Conservation (phyloP, 495 filamentous ascomycete species). For the Penicillium robsamsonii region DNA sequence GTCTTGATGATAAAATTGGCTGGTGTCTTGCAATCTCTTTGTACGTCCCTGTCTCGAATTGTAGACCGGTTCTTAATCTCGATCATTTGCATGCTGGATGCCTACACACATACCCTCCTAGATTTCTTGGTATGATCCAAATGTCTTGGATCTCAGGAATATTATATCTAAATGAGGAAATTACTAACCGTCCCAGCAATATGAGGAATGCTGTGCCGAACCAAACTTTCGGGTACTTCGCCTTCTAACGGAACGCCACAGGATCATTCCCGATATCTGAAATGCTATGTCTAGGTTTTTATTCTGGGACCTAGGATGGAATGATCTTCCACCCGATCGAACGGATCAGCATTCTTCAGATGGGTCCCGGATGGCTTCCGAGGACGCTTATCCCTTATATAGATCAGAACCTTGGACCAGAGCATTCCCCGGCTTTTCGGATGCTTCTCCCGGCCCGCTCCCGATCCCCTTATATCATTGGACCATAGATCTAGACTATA, state of each 20-base stretch:
- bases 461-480: neutral
- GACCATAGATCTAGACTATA: neutral
- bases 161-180: neutral
- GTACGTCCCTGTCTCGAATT: neutral
- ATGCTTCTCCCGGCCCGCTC: slow-evolving; percentile 3
- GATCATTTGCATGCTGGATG: neutral
- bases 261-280: neutral
- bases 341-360: slow-evolving; percentile 21
- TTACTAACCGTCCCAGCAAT: neutral
- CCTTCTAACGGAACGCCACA: neutral
- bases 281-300: neutral
- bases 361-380: slow-evolving; percentile 12
- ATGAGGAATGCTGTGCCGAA: neutral
- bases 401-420: neutral
- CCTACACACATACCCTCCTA: slow-evolving; percentile 1
- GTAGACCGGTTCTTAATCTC: neutral
- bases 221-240: neutral
- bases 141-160: slow-evolving; percentile 7
- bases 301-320: neutral
- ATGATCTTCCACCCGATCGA: slow-evolving; percentile 21
- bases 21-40: neutral
- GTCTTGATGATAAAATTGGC: neutral
- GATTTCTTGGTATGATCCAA: neutral
- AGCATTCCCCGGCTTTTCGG: slow-evolving; percentile 14
- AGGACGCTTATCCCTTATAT: neutral